These are phyloP conservation scores for Lotus japonicus DNA, from an alignment of 306 rosid genomes.

Conservation along the genomic window DNA sequence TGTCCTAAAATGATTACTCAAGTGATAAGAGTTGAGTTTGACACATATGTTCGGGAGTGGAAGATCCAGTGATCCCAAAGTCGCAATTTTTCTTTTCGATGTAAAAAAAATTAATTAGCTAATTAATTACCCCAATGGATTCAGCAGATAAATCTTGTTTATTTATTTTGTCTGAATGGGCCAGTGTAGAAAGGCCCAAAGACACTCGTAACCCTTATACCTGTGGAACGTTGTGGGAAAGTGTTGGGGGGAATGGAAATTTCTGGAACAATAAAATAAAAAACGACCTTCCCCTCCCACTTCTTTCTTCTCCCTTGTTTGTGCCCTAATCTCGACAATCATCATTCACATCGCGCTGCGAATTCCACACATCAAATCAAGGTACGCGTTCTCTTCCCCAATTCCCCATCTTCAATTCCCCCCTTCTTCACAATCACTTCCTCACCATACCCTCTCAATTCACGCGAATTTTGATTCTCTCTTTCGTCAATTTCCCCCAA, in stretches of 20 bases:
- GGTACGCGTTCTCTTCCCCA: neutral
- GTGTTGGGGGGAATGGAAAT: neutral
- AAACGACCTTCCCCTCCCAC: conserved; percentile 6
- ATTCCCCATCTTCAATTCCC: neutral
- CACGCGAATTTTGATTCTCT: neutral
- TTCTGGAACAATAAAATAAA: conserved; percentile 23
- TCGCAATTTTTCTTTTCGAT: too few species aligned
- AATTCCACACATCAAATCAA: neutral
- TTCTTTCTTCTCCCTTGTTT: neutral
- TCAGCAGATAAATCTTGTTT: too few species aligned
- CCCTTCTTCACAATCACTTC: neutral
- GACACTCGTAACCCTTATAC: neutral
- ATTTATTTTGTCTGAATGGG: neutral
- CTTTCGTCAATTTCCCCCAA: neutral
- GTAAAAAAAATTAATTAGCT: too few species aligned
- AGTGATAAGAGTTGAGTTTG: too few species aligned
- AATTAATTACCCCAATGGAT: too few species aligned
- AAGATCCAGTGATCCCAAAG: too few species aligned
- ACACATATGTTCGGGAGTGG: too few species aligned
- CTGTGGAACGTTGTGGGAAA: neutral
- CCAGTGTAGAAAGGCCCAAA: conserved; percentile 8
- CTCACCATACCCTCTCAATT: neutral
- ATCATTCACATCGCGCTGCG: neutral
- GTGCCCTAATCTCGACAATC: conserved; percentile 20
- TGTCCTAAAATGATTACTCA: too few species aligned